Conservation (phyloP, 176 grass and related monocot species). For the Carex littledalei region DNA sequence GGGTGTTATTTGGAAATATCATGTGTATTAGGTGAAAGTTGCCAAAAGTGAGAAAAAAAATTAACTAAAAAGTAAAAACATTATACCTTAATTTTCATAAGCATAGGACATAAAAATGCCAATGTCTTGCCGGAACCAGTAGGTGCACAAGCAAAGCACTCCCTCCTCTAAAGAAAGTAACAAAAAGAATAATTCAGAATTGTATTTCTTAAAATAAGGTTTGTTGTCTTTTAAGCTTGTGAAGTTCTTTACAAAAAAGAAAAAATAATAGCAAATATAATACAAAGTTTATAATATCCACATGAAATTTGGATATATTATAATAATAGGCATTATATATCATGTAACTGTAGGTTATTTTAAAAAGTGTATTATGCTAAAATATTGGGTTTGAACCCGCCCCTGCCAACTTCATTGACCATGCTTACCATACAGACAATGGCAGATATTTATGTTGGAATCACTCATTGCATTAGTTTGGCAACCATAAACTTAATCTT, state of each 20-base stretch:
- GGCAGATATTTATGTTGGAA: background rate
- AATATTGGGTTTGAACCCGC: background rate
- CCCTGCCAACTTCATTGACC: background rate
- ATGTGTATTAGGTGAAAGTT: background rate
- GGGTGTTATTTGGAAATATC: background rate
- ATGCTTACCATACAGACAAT: background rate
- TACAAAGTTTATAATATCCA: background rate
- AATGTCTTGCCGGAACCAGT: constrained; percentile 98
- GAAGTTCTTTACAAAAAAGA: background rate
- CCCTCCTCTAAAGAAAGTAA: constrained; percentile 54
- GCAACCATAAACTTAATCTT: background rate
- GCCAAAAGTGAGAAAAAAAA: background rate
- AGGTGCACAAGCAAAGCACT: constrained; percentile 96
- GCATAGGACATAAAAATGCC: constrained; percentile 74
- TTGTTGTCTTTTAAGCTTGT: background rate
- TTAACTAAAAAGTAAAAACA: background rate
- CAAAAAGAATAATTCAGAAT: background rate
- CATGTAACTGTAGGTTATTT: background rate
- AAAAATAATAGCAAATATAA: background rate
- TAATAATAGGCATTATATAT: no score
- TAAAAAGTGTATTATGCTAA: background rate
- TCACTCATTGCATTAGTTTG: background rate
- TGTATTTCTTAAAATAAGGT: background rate
- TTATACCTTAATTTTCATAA: constrained; percentile 94
- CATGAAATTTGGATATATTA: background rate